Conservation (phyloP, 768 basidiomycete genomes). For the Pulveroboletus sp. region DNA sequence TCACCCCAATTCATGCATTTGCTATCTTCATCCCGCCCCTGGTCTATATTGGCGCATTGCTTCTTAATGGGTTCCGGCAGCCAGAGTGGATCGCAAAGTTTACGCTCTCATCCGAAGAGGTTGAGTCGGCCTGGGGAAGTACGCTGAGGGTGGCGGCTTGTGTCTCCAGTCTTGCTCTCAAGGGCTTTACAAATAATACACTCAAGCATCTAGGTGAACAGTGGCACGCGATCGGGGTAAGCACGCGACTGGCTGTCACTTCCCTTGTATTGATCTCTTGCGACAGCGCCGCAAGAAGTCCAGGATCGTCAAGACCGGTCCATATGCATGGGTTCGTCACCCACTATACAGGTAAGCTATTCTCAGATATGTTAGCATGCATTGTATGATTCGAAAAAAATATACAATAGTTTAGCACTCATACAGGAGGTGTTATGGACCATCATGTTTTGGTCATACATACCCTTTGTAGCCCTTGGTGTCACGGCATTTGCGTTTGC, state of each 20-base stretch:
- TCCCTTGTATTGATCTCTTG: neutral
- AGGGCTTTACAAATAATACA: neutral
- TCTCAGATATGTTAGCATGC: neutral
- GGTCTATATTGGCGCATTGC: conserved; percentile 23
- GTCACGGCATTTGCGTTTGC: conserved; percentile 19
- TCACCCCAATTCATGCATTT: conserved; percentile 25
- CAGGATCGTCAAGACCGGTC: conserved; percentile 31
- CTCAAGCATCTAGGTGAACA: conserved; percentile 23
- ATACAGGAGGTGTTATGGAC: conserved; percentile 18
- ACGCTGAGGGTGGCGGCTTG: conserved; percentile 20
- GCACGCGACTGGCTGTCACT: neutral
- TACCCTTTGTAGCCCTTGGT: conserved; percentile 20
- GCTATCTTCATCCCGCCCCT: conserved; percentile 19
- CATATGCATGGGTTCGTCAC: conserved; percentile 34
- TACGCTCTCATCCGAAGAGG: conserved; percentile 10
- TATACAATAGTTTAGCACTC: conserved; percentile 13
- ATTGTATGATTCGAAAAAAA: neutral
- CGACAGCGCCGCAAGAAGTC: conserved; percentile 28
- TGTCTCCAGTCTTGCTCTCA: conserved; percentile 10
- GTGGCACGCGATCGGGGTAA: conserved; percentile 27
- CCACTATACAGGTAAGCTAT: conserved; percentile 28
- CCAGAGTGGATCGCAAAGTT: conserved; percentile 29
- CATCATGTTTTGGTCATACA: conserved; percentile 33
- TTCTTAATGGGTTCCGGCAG: conserved; percentile 23
- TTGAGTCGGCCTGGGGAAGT: conserved; percentile 9